These are phyloP conservation scores for Pestalotiopsis fici DNA, from an alignment of 2,329 filamentous ascomycete genomes.

Conservation along the genomic window DNA sequence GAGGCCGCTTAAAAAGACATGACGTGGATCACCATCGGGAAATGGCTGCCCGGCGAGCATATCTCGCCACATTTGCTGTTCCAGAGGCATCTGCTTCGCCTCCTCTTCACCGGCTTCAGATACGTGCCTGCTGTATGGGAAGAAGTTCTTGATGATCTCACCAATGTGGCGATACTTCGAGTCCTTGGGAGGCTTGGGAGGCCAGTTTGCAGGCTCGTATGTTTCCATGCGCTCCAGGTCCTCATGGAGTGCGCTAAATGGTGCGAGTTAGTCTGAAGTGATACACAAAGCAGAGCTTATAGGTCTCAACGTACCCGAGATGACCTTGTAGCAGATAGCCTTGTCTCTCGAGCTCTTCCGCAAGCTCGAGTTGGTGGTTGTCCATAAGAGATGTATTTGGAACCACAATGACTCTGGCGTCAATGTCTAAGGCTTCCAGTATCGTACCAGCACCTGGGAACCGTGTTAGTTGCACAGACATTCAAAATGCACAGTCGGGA, in stretches of 20 bases:
- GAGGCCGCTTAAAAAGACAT: slow-evolving; percentile 3
- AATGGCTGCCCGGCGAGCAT: background rate
- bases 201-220: slow-evolving; percentile 6
- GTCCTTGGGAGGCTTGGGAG: slow-evolving; percentile 2
- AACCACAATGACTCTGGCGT: slow-evolving; percentile 82
- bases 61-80: slow-evolving; percentile 7
- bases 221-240: slow-evolving; percentile 6
- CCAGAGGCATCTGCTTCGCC: background rate
- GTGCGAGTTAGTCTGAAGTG: background rate
- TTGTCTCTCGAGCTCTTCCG: slow-evolving; percentile 70
- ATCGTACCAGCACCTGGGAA: slow-evolving; percentile 82
- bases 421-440: slow-evolving; percentile 75
- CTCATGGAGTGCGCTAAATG: background rate
- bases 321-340: slow-evolving; percentile 76
- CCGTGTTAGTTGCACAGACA: slow-evolving; percentile 3
- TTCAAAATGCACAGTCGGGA: background rate
- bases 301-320: slow-evolving; percentile 54
- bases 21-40: background rate
- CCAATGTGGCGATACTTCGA: background rate
- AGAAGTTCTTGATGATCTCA: background rate
- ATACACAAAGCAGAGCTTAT: background rate
- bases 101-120: background rate
- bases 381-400: slow-evolving; percentile 81
- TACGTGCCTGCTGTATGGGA: background rate
- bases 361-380: slow-evolving; percentile 90